These are phyloP conservation scores for Auricularia cornea DNA, from an alignment of 768 basidiomycete species.

Conservation along the genomic window DNA sequence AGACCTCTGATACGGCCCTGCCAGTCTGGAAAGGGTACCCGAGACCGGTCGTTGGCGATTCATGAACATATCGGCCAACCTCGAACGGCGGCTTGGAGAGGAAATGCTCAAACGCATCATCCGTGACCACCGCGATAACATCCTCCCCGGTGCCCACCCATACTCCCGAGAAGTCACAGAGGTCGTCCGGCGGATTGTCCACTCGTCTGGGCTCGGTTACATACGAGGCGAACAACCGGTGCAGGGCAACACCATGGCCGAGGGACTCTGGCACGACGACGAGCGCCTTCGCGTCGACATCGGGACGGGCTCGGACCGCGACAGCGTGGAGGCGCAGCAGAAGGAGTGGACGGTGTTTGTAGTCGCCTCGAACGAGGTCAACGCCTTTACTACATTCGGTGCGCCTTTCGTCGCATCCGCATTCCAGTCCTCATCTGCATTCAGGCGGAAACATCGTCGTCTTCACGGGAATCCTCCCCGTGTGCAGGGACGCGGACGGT, in stretches of 20 bases:
- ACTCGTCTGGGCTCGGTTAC: slow-evolving; percentile 61
- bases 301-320: slow-evolving; percentile 13
- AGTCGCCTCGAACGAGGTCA: slow-evolving; percentile 57
- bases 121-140: slow-evolving; percentile 39
- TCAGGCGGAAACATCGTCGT: slow-evolving; percentile 72
- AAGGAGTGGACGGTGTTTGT: slow-evolving; percentile 66
- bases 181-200: slow-evolving; percentile 61
- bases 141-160: slow-evolving; percentile 62
- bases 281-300: not conserved
- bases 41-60: slow-evolving; percentile 86
- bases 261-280: not conserved
- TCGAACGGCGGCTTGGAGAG: slow-evolving; percentile 45
- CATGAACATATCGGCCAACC: slow-evolving; percentile 61
- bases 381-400: slow-evolving; percentile 76
- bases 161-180: slow-evolving; percentile 57
- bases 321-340: slow-evolving; percentile 21
- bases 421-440: not conserved
- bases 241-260: not conserved
- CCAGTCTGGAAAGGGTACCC: slow-evolving; percentile 76
- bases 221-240: slow-evolving; percentile 29
- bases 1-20: not conserved
- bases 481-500: slow-evolving; percentile 70
- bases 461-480: slow-evolving; percentile 80
- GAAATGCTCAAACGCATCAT: slow-evolving; percentile 35
- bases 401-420: slow-evolving; percentile 6